Evolutionary conservation across 768 basidiomycete genomes (phyloP), one percentile per base, ranked within the genome.

Genomic region (Podaxis pistillaris): DNA sequence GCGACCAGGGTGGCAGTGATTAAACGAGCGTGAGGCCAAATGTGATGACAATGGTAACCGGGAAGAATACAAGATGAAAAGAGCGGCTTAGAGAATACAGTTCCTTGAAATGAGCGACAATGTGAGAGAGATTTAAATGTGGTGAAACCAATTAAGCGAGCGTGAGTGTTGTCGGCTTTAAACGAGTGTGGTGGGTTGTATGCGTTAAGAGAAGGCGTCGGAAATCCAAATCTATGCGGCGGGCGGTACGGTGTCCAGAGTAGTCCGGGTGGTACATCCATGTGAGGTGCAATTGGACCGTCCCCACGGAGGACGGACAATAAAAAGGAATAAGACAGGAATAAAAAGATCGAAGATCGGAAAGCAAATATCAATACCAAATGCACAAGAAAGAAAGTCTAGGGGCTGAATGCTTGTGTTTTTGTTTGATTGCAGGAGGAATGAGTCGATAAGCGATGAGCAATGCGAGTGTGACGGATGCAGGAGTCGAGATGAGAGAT

Each of bases 271-370:
- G 30, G 47, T 61, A 12, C 5, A 36, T 61, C 40, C 26, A 30
- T 55, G 51, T 53, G 52, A 11, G n/a, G 60, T 46, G 37, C 13
- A 46, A 3, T 53, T 33, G 37, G 22, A 15, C 51, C 44, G 53
- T 54, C 60, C 37, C 33, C 51, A n/a, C 19, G 1, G 60, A 3
- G 37, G 60, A 30, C 40, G 60, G 53, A 30, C 46, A 54, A 61
- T 61, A 55, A 61, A 44, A 54, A 61, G 44, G 22, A 61, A 61
- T 61, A 61, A 61, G 19, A 61, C 40, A 53, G 28, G 26, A 55
- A 61, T 46, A 61, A 61, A 54, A 44, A 52, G 17, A 46, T 44
- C 50, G 38, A 41, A 40, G 11, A 52, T 22, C 8, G 51, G n/a
- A 53, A 19, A 60, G 50, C 60, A 41, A 44, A 22, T 49, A 38